Percentiles rank a stretch among this genome's conserved stretches.
These are phyloP conservation scores for Danielia reshetovae DNA, from an alignment of 805 yeast species.

Conservation along the genomic window DNA sequence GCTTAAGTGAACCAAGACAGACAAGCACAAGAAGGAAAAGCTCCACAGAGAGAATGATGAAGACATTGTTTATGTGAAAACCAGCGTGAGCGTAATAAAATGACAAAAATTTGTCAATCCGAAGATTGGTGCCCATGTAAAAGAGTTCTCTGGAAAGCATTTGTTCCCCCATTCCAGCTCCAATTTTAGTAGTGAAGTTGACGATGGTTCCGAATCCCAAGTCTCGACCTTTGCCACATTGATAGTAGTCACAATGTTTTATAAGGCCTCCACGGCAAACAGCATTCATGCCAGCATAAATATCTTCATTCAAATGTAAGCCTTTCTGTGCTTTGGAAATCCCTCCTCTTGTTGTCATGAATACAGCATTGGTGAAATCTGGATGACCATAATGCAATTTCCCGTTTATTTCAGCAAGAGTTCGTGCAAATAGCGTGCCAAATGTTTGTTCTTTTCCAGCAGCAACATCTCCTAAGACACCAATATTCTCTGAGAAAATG, in stretches of 20 bases:
- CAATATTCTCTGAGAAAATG: constrained; percentile 88
- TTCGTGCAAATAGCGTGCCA: constrained; percentile 92
- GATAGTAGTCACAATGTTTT: constrained; percentile 92
- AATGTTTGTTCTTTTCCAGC: constrained; percentile 98
- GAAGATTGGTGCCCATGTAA: constrained; percentile 83
- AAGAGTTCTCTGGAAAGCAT: constrained; percentile 87
- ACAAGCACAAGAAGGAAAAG: constrained; percentile 76
- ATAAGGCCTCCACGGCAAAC: constrained; percentile 86
- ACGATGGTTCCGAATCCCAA: constrained; percentile 88
- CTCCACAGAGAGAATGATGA: constrained; percentile 84
- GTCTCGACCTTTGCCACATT: constrained; percentile 96
- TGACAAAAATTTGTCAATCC: constrained; percentile 84
- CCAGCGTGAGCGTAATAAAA: constrained; percentile 98
- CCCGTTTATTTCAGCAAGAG: constrained; percentile 90
- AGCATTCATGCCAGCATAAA: constrained; percentile 93
- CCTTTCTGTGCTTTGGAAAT: constrained; percentile 94
- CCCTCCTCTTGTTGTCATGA: constrained; percentile 95
- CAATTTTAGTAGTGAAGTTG: constrained; percentile 92
- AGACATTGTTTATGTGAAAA: constrained; percentile 86
- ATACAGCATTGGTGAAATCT: constrained; percentile 84
- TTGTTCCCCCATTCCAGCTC: constrained; percentile 99
- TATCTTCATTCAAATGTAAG: constrained; percentile 89
- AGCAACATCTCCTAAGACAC: constrained; percentile 91
- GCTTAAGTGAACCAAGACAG: constrained; percentile 72
- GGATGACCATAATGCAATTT: constrained; percentile 97